Percentiles rank a stretch among this genome's conserved stretches.
phyloP scores from a whole-genome alignment of 2,329 filamentous ascomycete genomes.

The Sporothrix humicola region DNA sequence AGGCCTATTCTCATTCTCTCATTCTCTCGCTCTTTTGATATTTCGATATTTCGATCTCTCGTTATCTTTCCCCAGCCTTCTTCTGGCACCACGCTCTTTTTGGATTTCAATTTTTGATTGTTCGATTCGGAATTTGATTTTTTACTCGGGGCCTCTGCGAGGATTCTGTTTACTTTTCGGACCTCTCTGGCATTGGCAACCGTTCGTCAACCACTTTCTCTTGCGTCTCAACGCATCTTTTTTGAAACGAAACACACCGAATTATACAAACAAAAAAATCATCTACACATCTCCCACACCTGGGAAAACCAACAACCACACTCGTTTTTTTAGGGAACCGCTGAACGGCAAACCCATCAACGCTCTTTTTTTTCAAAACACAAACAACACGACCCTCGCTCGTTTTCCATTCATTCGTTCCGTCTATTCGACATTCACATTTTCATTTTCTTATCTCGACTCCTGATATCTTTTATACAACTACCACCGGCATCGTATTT shows the following conservation, averaged over 20 bases:
- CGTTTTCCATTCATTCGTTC: slow-evolving; percentile 17
- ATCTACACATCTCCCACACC: neutral
- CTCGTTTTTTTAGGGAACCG: slow-evolving; percentile 13
- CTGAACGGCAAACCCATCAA: neutral
- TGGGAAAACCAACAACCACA: neutral
- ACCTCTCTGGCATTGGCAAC: slow-evolving; percentile 25
- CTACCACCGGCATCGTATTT: neutral
- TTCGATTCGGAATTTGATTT: slow-evolving; percentile 17
- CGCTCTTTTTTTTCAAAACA: neutral
- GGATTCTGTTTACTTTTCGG: slow-evolving; percentile 2
- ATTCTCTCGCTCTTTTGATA: slow-evolving; percentile 3
- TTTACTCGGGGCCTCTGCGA: slow-evolving; percentile 18
- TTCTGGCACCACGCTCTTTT: neutral
- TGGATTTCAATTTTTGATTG: slow-evolving; percentile 14
- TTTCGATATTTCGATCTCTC: no score
- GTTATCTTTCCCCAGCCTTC: no score
- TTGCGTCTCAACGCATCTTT: neutral
- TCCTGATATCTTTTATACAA: neutral
- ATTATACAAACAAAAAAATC: neutral
- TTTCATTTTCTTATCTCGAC: neutral
- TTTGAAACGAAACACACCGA: neutral
- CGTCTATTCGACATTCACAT: neutral
- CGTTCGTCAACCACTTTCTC: neutral
- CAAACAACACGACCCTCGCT: neutral
- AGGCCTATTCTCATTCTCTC: neutral